Evolutionary conservation across 1,284 basidiomycete species (phyloP), one percentile per base, ranked within the genome.

Genomic region (Puccinia triticina): DNA sequence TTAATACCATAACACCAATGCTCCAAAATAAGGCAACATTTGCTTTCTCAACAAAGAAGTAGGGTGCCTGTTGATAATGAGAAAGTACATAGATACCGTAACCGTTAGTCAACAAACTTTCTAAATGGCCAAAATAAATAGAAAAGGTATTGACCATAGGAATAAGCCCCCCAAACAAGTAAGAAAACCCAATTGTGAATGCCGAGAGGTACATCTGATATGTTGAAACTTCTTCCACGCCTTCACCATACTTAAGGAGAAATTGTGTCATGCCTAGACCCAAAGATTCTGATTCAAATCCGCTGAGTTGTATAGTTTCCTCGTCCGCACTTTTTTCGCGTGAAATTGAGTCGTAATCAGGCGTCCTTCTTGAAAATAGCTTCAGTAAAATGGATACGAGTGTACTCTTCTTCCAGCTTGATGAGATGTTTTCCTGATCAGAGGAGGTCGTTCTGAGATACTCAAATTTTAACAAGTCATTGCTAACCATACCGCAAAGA

Each of bases 201-300:
- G 96, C 95, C 1, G 94, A 95, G 73, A 92, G 90, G 88, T 94
- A 97, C 83, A 90, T 85, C 46, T 89, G 85, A 88, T 89, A 85
- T 89, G 90, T 90, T 0, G 93, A 92, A 48, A 94, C 90, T 88
- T 97, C 95, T 89, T 96, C 94, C 84, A 96, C 87, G 32, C 94
- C 93, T 87, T 94, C 92, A 48, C 95, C 94, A 85, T 96, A 97
- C 88, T 94, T 95, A 85, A 97, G 90, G 85, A 97, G 88, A 89
- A 98, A 98, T 1, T 94, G 91, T 0, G 95, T 95, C 74, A 97
- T 87, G 0, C 94, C 95, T 83, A 93, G 90, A 32, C 61, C 61
- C 8, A 18, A 18, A 66, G 61, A 7, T 66, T 66, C 18, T 66
- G 32, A 26, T 66, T 66, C 61, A 69, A 92, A 91, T 76, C 91